These are phyloP conservation scores for Pseudonitzschia multistriata DNA, from an alignment of 108 stramenopile genomes.

Conservation along the genomic window DNA sequence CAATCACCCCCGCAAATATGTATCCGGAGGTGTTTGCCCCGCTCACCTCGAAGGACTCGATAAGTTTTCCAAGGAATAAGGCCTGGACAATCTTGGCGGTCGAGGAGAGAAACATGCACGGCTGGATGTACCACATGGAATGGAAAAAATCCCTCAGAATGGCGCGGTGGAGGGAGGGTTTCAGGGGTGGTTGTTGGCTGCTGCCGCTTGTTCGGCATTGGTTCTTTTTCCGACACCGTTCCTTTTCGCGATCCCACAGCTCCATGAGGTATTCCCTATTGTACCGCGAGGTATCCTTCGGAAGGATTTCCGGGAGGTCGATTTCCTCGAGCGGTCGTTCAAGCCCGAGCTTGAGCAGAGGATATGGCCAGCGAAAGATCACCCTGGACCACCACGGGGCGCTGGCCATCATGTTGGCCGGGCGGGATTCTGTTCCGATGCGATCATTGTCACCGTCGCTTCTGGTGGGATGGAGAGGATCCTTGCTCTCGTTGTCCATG, in stretches of 20 bases:
- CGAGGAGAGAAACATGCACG: slow-evolving; percentile 37
- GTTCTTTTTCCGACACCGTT: slow-evolving; percentile 11
- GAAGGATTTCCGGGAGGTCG: slow-evolving; percentile 44
- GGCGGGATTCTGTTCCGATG: no score
- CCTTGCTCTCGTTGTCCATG: no score
- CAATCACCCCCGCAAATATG: slow-evolving; percentile 61
- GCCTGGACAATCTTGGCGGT: slow-evolving; percentile 59
- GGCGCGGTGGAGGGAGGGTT: slow-evolving; percentile 54
- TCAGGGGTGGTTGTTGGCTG: not conserved
- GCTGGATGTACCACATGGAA: slow-evolving; percentile 63
- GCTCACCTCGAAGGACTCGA: slow-evolving; percentile 51
- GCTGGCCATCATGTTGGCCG: slow-evolving; percentile 36
- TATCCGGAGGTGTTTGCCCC: slow-evolving; percentile 33
- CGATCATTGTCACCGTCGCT: no score
- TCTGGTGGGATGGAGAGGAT: no score
- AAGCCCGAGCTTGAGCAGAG: slow-evolving; percentile 53
- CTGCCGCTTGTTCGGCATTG: slow-evolving; percentile 19
- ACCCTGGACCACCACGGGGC: slow-evolving; percentile 47
- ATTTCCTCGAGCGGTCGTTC: slow-evolving; percentile 42
- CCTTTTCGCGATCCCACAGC: slow-evolving; percentile 41
- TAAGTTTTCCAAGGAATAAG: slow-evolving; percentile 62
- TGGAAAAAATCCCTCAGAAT: slow-evolving; percentile 55
- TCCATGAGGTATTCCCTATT: slow-evolving; percentile 37
- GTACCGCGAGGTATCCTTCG: slow-evolving; percentile 26
- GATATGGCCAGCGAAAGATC: slow-evolving; percentile 61